These are phyloP conservation scores for Trichoderma oligosporum DNA, from an alignment of 2,329 filamentous ascomycete species.

Conservation along the genomic window DNA sequence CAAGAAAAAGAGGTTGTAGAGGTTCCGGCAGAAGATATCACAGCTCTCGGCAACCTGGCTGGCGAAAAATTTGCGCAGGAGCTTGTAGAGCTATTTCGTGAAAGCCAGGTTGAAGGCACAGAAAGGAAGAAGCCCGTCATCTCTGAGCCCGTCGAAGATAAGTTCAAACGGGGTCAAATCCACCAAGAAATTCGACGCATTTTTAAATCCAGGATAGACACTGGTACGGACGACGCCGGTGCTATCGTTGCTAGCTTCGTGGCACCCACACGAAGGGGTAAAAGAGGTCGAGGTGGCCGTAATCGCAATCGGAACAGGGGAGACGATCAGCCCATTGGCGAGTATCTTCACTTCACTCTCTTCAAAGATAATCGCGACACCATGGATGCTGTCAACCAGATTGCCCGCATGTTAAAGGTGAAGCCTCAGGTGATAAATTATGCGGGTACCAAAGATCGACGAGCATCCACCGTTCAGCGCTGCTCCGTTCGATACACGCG, in stretches of 20 bases:
- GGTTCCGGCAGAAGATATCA: constrained; percentile 33
- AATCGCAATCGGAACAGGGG: constrained; percentile 24
- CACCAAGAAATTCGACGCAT: constrained; percentile 69
- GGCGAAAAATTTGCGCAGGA: constrained; percentile 39
- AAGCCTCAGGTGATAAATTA: constrained; percentile 70
- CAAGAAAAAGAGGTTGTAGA: constrained; percentile 25
- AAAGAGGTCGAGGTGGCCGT: constrained; percentile 28
- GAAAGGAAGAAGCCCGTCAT: constrained; percentile 34
- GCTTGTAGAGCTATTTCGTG: constrained; percentile 41
- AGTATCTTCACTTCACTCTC: constrained; percentile 84
- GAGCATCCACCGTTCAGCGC: constrained; percentile 80
- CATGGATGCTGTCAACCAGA: constrained; percentile 79
- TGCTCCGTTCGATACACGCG: constrained; percentile 59
- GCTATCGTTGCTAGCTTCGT: constrained; percentile 66
- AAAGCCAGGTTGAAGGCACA: constrained; percentile 31
- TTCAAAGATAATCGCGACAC: constrained; percentile 98
- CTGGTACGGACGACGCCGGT: constrained; percentile 55
- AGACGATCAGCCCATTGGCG: constrained; percentile 40
- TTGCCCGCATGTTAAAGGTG: constrained; percentile 69
- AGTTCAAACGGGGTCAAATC: constrained; percentile 43
- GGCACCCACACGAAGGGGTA: constrained; percentile 39
- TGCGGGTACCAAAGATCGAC: constrained; percentile 86
- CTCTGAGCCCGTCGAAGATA: constrained; percentile 44
- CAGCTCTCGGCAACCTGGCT: constrained; percentile 39
- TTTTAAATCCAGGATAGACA: constrained; percentile 75